Evolutionary conservation across 257 asterid species (phyloP), one percentile per base, ranked within the genome.

Genomic region (Gynochthodes officinalis): DNA sequence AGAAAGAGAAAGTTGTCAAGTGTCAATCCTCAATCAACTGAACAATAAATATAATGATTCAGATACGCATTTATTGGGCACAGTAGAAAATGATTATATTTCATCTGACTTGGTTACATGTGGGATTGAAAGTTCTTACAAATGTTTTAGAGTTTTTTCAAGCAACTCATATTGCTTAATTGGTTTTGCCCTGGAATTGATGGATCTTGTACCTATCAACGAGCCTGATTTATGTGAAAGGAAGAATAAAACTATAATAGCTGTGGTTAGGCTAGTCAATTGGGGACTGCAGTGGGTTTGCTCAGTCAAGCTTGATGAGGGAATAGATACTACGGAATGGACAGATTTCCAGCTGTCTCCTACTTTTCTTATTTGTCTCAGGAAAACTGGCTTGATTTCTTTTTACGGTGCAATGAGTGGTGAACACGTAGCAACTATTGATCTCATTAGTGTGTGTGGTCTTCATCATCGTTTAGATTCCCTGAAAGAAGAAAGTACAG

Each of bases 261-360:
- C 86, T 55, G 89, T 89, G 70, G 97, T 87, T 71, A 88, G 85
- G 83, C 78, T 84, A 18, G 68, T 81, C 75, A 80, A 83, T 79
- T 84, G 90, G 90, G 99, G 97, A 77, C 81, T 94, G 75, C 86
- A 89, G 76, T 94, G 99, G 99, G 71, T 88, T 78, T 89, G 84
- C 80, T 74, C 88, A 32, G 88, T 81, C 84, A 82, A 78, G 81
- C 90, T 87, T 71, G 86, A 84, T 13, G 85, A 83, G 79, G 80
- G 81, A 77, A 69, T 65, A 10, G 90, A 80, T 69, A 77, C 73
- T 25, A 70, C 57, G 77, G 95, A 89, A 80, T 94, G 98, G 99
- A 78, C 78, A 67, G 98, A 91, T 78, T 94, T 88, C 78, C 80
- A 80, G 46, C 89, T 94, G 80, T 88, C 96, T 75, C 77, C 80